Conservation (phyloP, 2,329 filamentous ascomycete species). For the Madurella fahalii region DNA sequence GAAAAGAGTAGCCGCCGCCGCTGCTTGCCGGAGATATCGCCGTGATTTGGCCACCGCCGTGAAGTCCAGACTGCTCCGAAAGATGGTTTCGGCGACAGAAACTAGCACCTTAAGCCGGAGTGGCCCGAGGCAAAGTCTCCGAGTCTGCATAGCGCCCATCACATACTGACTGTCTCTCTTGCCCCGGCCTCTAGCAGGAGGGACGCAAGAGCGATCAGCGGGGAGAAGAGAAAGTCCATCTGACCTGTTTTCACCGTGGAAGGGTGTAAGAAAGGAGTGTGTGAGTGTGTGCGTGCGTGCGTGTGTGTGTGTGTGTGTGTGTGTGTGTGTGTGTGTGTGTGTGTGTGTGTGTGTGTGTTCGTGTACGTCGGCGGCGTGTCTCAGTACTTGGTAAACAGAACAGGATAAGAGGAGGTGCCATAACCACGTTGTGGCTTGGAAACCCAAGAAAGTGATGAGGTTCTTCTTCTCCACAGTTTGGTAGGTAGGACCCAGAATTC, state of each 20-base stretch:
- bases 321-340: too few relatives aligned
- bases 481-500: background rate
- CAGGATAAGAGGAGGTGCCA: background rate
- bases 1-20: slow-evolving; percentile 12
- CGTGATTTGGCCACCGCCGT: background rate
- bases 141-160: slow-evolving; percentile 6
- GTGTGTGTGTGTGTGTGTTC: too few relatives aligned
- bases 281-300: too few relatives aligned
- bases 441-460: background rate
- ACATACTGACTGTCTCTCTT: slow-evolving; percentile 5
- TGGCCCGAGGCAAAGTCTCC: slow-evolving; percentile 17
- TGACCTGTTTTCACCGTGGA: background rate
- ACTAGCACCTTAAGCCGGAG: slow-evolving; percentile 14
- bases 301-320: too few relatives aligned
- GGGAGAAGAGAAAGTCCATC: background rate
- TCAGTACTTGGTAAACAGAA: background rate
- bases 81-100: slow-evolving; percentile 5
- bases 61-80: background rate
- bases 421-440: background rate
- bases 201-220: slow-evolving; percentile 18
- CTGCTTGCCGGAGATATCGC: slow-evolving; percentile 12
- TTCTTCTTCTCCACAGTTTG: background rate
- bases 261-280: background rate
- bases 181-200: slow-evolving; percentile 17
- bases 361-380: background rate